Conservation (phyloP, 1,284 basidiomycete species). For the Athelia sp. region DNA sequence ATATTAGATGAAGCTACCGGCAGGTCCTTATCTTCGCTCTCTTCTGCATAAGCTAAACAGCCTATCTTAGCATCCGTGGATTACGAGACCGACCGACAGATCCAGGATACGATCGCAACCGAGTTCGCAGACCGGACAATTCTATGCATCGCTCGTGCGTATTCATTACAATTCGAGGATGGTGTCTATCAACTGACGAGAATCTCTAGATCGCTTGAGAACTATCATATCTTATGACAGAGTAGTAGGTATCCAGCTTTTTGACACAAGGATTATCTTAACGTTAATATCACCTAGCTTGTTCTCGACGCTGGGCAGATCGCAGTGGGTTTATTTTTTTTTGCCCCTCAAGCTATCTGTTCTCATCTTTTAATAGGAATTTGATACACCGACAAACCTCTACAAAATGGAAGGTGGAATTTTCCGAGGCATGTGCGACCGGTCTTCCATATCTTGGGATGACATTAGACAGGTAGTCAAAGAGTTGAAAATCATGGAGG, state of each 20-base stretch:
- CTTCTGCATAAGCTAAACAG: slow-evolving; percentile 3
- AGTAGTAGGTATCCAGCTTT: slow-evolving; percentile 27
- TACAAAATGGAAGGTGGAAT: slow-evolving; percentile 53
- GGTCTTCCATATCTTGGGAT: slow-evolving; percentile 62
- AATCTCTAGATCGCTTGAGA: slow-evolving; percentile 54
- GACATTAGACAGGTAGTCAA: slow-evolving; percentile 49
- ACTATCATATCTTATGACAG: slow-evolving; percentile 75
- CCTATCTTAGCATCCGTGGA: slow-evolving; percentile 59
- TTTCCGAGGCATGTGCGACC: slow-evolving; percentile 72
- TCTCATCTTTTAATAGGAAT: slow-evolving; percentile 26
- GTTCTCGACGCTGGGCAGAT: slow-evolving; percentile 71
- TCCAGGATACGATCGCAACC: slow-evolving; percentile 80
- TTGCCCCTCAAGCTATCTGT: neutral
- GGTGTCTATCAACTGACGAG: slow-evolving; percentile 2
- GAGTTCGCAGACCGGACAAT: slow-evolving; percentile 81
- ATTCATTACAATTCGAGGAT: neutral
- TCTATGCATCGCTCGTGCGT: slow-evolving; percentile 72
- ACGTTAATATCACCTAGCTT: slow-evolving; percentile 26
- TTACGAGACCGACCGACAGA: slow-evolving; percentile 80
- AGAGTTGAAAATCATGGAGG: too few species aligned
- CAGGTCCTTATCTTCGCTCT: slow-evolving; percentile 8
- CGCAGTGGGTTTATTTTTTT: slow-evolving; percentile 29
- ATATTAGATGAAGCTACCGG: slow-evolving; percentile 77
- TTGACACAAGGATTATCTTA: neutral
- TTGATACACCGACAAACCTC: slow-evolving; percentile 69